Evolutionary conservation across 176 grass and related monocot species (phyloP), one percentile per base, ranked within the genome.

Genomic region (Avena eriantha): DNA sequence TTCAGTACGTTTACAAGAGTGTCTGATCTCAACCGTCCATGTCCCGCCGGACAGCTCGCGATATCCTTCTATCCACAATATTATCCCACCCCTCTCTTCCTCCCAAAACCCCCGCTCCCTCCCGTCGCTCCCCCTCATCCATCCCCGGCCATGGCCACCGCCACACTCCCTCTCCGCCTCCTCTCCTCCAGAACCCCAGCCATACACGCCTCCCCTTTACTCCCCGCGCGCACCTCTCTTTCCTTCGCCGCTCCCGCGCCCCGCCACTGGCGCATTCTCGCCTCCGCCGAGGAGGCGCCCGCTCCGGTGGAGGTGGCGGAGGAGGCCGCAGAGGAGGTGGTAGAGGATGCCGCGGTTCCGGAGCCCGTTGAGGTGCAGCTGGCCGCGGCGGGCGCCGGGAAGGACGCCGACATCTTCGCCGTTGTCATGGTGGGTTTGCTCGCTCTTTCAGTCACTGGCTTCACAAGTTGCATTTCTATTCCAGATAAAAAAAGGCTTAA

Each of bases 371-470:
- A 96, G 86, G 86, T 76, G 2, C 93, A 96, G 86, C 81, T 96
- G 0, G 92, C 91, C 0, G 92, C 88, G 1, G 92, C 89, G 15
- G 84, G 82, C 15, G 84, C 69, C 9, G 88, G 79, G 5, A 96
- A 98, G 86, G 92, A 87, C 63, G 92, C 95, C 21, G 92, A 96
- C 86, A 93, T 98, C 82, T 98, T 92, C 86, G 96, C 93, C 34
- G 93, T 98, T 59, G 93, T 98, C 16, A 92, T 94, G 96, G 93
- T 98, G 69, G 82, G 89, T 39, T 69, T 13, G 59, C 57, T 80
- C 63, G 31, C 77, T 60, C 68, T 33, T 12, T 67, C 22, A 45
- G 16, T 79, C 43, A 11, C 76, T 9, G 78, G 7, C 10, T 15
- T 58, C 19, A 36, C 18, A 21, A 15, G 45, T 54, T 23, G 21